A percentile compares a stretch with the other conserved stretches of the same genome.
Evolutionary conservation across 306 rosid genomes (phyloP).

Genomic region (Medicago arabica): DNA sequence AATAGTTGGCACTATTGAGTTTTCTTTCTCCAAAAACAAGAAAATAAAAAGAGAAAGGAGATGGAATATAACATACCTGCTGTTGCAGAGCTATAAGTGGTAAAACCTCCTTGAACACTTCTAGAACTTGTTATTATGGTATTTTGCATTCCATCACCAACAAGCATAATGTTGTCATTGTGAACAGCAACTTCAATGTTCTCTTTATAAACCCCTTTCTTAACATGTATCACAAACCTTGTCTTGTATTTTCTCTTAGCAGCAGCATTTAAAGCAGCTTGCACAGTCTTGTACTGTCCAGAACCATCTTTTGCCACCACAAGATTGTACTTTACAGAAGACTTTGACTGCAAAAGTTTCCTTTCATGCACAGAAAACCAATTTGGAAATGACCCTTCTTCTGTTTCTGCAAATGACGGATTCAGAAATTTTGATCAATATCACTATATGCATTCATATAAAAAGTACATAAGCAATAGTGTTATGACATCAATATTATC

Average conservation of each 20-base stretch:
- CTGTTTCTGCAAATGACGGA: not conserved
- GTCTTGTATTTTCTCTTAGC: conserved; percentile 55
- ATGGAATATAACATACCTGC: conserved; percentile 57
- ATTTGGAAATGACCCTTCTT: conserved; percentile 53
- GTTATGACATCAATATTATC: too few species aligned
- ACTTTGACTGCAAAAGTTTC: conserved; percentile 48
- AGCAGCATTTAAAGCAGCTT: conserved; percentile 70
- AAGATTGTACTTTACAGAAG: conserved; percentile 48
- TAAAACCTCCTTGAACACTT: conserved; percentile 66
- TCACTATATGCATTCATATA: too few species aligned
- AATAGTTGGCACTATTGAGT: too few species aligned
- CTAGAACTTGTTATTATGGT: conserved; percentile 65
- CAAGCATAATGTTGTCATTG: conserved; percentile 67
- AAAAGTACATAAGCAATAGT: too few species aligned
- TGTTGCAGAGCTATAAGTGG: conserved; percentile 89
- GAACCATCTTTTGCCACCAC: conserved; percentile 93
- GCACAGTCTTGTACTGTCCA: conserved; percentile 66
- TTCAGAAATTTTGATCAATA: not conserved
- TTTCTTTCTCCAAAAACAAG: not conserved
- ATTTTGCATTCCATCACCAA: conserved; percentile 70
- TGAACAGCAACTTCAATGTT: conserved; percentile 65
- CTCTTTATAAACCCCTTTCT: conserved; percentile 77
- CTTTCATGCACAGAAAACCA: conserved; percentile 68
- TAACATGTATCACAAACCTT: conserved; percentile 70
- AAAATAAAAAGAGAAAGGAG: not conserved